Percentiles rank a stretch among this genome's conserved stretches.
Conservation (phyloP, 441 rosid species). For the Iberis amara region DNA sequence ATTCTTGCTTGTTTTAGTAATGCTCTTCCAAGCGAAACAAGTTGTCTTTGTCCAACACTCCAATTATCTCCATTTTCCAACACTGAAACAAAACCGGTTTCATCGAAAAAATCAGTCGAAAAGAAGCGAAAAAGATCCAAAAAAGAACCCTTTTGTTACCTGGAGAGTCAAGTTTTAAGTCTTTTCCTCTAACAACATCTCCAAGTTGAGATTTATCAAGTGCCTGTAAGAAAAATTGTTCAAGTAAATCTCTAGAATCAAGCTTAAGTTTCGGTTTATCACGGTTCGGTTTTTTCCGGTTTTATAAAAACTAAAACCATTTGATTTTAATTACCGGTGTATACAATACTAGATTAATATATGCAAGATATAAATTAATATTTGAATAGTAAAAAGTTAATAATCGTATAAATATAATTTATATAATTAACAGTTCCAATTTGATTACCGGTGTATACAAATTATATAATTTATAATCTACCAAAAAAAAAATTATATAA, state of each 20-base stretch:
- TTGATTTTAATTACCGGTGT: no score
- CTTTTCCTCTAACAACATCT: slow-evolving; percentile 76
- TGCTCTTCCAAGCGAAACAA: slow-evolving; percentile 90
- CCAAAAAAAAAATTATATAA: no score
- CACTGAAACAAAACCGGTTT: slow-evolving; percentile 36
- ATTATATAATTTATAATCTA: no score
- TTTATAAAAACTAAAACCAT: no score
- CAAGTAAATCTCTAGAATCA: slow-evolving; percentile 4
- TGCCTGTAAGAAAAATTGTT: slow-evolving; percentile 45
- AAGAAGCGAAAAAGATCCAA: not conserved
- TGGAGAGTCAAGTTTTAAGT: slow-evolving; percentile 80
- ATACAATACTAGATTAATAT: no score
- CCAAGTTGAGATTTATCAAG: slow-evolving; percentile 95
- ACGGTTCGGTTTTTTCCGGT: no score
- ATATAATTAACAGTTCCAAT: no score
- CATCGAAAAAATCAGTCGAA: slow-evolving; percentile 15
- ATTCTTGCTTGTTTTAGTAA: slow-evolving; percentile 93
- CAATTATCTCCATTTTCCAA: slow-evolving; percentile 98
- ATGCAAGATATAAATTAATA: no score
- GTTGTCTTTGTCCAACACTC: slow-evolving; percentile 99
- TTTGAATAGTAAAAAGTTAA: no score
- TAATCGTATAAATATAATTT: no score
- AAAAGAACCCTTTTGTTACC: slow-evolving; percentile 35
- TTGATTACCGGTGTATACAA: no score
- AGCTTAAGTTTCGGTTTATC: not conserved